Percentiles rank a stretch among this genome's conserved stretches.
These are phyloP conservation scores for Botryotinia calthae DNA, from an alignment of 2,329 filamentous ascomycete species.

Conservation along the genomic window DNA sequence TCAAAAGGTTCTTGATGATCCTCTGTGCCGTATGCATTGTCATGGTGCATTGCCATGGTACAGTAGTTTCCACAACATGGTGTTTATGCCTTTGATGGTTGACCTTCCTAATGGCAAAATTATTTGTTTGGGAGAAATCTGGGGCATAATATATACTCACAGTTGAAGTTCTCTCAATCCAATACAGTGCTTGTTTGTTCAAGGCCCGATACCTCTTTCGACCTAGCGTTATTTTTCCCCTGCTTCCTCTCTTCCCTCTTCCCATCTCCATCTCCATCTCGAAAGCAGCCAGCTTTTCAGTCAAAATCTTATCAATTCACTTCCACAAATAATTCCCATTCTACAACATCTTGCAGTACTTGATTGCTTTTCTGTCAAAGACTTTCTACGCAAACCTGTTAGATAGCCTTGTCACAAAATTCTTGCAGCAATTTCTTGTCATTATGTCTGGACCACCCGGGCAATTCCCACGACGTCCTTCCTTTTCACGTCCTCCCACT, in stretches of 20 bases:
- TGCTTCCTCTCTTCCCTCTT: neutral
- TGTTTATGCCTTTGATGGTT: neutral
- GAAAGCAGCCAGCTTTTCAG: neutral
- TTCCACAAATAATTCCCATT: neutral
- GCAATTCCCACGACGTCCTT: neutral
- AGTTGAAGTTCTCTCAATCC: neutral
- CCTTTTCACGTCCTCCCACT: neutral
- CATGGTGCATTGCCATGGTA: neutral
- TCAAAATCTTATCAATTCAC: neutral
- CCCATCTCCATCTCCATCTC: neutral
- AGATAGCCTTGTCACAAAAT: neutral
- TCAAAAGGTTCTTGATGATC: no score
- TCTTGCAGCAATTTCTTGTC: neutral
- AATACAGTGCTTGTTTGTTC: neutral
- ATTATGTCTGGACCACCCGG: neutral
- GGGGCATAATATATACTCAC: neutral
- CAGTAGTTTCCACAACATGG: neutral
- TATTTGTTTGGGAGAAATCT: neutral
- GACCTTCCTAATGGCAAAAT: neutral
- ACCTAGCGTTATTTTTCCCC: neutral
- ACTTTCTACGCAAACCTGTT: neutral
- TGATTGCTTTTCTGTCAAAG: neutral
- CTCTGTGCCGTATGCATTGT: neutral
- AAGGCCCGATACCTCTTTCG: neutral
- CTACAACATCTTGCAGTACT: no score